phyloP scores from a whole-genome alignment of 2,329 filamentous ascomycete species.

The Pseudopithomyces maydicus region DNA sequence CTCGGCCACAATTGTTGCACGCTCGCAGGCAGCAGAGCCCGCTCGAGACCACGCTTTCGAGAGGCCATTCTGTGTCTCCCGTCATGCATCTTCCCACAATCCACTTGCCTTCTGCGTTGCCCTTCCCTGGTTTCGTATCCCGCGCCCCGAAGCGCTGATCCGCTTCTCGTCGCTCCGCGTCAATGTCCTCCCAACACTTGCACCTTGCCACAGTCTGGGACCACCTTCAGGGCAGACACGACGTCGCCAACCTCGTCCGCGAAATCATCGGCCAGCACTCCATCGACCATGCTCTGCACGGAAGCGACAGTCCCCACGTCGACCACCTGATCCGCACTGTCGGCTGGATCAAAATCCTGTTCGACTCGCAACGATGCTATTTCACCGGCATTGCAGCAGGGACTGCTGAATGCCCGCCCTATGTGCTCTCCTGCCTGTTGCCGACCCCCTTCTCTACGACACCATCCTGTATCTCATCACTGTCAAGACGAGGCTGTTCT shows the following conservation, averaged over 20 bases:
- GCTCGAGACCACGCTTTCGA: slow-evolving; percentile 13
- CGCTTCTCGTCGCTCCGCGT: slow-evolving; percentile 15
- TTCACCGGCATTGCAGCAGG: slow-evolving; percentile 32
- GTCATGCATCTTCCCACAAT: slow-evolving; percentile 22
- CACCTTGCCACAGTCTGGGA: slow-evolving; percentile 44
- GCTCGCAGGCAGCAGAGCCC: slow-evolving; percentile 15
- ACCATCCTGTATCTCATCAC: slow-evolving; percentile 43
- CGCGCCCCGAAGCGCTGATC: slow-evolving; percentile 15
- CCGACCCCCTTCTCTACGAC: slow-evolving; percentile 38
- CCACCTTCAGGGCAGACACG: slow-evolving; percentile 39
- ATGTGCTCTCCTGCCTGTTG: slow-evolving; percentile 35
- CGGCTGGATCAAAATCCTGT: slow-evolving; percentile 45
- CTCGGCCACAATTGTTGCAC: slow-evolving; percentile 16
- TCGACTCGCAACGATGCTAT: slow-evolving; percentile 43
- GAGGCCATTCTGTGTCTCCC: slow-evolving; percentile 14
- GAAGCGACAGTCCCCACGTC: slow-evolving; percentile 24
- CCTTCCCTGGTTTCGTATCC: slow-evolving; percentile 18
- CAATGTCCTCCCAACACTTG: slow-evolving; percentile 32
- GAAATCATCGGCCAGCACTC: slow-evolving; percentile 45
- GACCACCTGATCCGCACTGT: slow-evolving; percentile 34
- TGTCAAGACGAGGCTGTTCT: slow-evolving; percentile 37
- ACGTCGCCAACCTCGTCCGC: slow-evolving; percentile 40
- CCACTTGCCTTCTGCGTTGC: slow-evolving; percentile 13
- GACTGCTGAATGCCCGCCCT: slow-evolving; percentile 35
- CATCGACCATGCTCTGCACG: slow-evolving; percentile 31